Base-by-base conservation (phyloP, 2,329 filamentous ascomycete genomes). In the Diaporthe nobilis region DNA sequence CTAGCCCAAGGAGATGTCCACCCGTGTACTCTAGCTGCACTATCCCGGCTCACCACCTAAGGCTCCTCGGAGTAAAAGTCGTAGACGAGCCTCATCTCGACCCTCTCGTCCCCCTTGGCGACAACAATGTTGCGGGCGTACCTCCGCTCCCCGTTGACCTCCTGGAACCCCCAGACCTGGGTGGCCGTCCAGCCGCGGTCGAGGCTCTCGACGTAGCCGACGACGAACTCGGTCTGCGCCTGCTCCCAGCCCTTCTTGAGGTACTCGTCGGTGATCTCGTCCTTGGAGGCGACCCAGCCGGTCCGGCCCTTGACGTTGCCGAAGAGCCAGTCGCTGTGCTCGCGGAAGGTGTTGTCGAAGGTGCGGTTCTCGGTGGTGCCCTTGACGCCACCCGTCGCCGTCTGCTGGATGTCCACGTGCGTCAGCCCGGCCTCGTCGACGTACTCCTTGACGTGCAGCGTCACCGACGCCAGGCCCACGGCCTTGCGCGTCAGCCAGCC, bases 261-360 rank as follows among this genome's bases (percentile, higher is more conserved):
- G 74, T 85, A 90, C 6, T 87, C 90, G 80, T 68, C 71, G 47
- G 47, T 25, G 51, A 91, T 83, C 25, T 89, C 87, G 25, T 84
- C 86, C 57, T 44, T 34, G 28, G 85, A 81, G 15, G 80, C 81
- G 75, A 90, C 79, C 82, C 88, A 92, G 61, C 86, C 84, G 58
- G 88, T 90, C 76, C 87, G 88, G 75, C 93, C 94, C 71, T 87
- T 86, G 77, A 97, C 89, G 73, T 85, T 86, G 75, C 95, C 95
- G 83, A 97, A 98, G 79, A 98, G 90, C 88, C 92, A 92, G 87
- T 98, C 95, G 34, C 86, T 86, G 86, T 96, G 94, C 77, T 90
- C 89, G 79, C 93, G 92, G 79, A 79, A 83, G 72, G 79, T 79
- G 82, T 84, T 81, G 85, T 92, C 90, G 71, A 90, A 80, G 81